Base-by-base conservation (phyloP, 306 rosid genomes). In the Arachis hypogaea region DNA sequence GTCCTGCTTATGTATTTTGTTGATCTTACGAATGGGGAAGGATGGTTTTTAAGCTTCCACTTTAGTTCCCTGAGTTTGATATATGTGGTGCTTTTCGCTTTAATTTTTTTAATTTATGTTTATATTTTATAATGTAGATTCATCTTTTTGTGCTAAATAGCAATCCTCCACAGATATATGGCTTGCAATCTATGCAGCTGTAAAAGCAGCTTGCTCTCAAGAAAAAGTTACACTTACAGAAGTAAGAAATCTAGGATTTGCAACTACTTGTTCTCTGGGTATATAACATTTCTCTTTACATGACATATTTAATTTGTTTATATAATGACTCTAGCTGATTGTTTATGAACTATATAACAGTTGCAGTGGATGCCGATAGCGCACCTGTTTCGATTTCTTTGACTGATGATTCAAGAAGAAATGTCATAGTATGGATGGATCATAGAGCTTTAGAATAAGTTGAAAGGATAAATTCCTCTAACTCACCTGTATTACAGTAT, bases 161-260 rank as follows among this genome's bases (percentile, higher is more conserved):
- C 98, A 94, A 94, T 94, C 97, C 69, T 94, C 98, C 56, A 91
- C 97, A 12, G 98, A 91, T 85, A 94, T 94, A 72, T 94, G 98
- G 98, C 98, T 79, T 77, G 95, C 97, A 49, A 86, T 94, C 68
- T 85, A 96, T 82, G 93, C 89, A 9, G 96, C 98, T 62, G 96
- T 94, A 57, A 94, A 84, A 83, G 78, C 88, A 38, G 93, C 95
- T 16, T 91, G 95, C 82, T 85, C 95, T 66, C 74, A 75, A 42
- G 98, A 93, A 55, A 36, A 91, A 11, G 88, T 89, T 74, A 80
- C 85, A 1, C 85, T 85, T 41, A 81, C 80, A 49, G 97, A 91
- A 86, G 95, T 91, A 61, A 87, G 81, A 80, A 86, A 95, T 72
- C 76, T 91, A 64, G 98, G 98, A 67, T 94, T 94, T 76, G 87